A percentile compares a stretch with the other conserved stretches of the same genome.
Evolutionary conservation across 1,284 basidiomycete genomes (phyloP).

Genomic region (Cystobasidiaceae sp.): DNA sequence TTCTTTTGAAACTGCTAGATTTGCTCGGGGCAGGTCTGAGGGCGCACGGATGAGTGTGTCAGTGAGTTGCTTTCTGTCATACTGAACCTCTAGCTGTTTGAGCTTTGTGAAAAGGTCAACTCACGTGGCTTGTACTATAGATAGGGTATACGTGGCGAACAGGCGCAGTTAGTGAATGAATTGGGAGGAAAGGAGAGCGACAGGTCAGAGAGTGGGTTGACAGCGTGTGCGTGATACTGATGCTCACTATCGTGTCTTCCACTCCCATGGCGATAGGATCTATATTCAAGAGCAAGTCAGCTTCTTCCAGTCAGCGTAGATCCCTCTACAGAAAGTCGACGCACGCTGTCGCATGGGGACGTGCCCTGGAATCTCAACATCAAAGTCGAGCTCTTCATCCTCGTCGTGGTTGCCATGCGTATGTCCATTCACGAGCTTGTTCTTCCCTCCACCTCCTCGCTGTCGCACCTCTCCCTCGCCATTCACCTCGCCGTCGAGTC

Average conservation of each 20-base stretch:
- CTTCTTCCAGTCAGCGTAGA: background rate
- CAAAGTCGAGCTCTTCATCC: constrained; percentile 10
- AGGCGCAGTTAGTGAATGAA: background rate
- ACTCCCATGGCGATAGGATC: constrained; percentile 2
- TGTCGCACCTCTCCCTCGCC: background rate
- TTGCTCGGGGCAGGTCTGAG: constrained; percentile 21
- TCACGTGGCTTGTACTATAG: constrained; percentile 23
- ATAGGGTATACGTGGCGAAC: background rate
- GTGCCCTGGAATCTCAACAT: constrained; percentile 19
- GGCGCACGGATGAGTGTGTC: background rate
- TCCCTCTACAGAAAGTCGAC: background rate
- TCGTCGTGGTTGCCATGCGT: background rate
- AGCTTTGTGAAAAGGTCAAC: background rate
- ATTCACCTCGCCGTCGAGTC: background rate
- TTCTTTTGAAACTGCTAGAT: constrained; percentile 25
- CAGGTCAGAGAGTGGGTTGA: background rate
- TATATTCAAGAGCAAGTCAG: background rate
- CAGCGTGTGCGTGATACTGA: too few relatives aligned
- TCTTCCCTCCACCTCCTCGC: background rate
- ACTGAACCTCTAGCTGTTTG: background rate
- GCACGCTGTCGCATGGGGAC: constrained; percentile 19
- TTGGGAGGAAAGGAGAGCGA: background rate
- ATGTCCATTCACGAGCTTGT: constrained; percentile 2
- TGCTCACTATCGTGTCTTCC: background rate
- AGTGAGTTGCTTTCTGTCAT: too few relatives aligned